Percentiles rank a stretch among this genome's conserved stretches.
Evolutionary conservation across 2,329 filamentous ascomycete genomes (phyloP).

Genomic region (Ascochyta fabae): DNA sequence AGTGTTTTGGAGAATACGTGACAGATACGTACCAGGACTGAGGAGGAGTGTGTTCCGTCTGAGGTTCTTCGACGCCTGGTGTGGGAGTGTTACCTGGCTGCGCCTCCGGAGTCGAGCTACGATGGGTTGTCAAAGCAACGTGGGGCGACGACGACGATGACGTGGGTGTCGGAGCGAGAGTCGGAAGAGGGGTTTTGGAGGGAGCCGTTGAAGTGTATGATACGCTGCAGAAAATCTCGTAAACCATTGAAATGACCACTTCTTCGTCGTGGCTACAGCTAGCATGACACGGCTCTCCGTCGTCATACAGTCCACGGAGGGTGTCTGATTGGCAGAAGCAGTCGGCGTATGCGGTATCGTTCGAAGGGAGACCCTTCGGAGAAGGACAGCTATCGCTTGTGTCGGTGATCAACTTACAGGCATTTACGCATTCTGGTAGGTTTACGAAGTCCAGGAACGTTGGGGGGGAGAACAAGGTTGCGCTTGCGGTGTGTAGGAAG

Average conservation of each 20-base stretch:
- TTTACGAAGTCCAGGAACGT: neutral
- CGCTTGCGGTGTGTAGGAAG: neutral
- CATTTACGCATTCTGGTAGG: constrained; percentile 8
- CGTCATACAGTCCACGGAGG: constrained; percentile 64
- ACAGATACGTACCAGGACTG: neutral
- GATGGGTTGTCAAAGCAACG: neutral
- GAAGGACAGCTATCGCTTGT: constrained; percentile 70
- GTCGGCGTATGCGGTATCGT: constrained; percentile 62
- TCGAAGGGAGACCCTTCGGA: constrained; percentile 57
- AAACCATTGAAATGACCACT: constrained; percentile 48
- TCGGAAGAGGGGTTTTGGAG: neutral
- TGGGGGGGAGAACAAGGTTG: neutral
- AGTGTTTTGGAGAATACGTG: neutral
- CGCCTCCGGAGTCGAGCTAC: neutral
- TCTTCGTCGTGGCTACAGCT: constrained; percentile 64
- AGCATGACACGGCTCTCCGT: constrained; percentile 67
- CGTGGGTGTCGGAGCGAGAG: neutral
- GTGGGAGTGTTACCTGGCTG: neutral
- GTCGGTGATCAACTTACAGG: neutral
- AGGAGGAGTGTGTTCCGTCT: neutral
- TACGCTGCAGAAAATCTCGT: constrained; percentile 3
- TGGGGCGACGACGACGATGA: neutral
- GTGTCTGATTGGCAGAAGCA: constrained; percentile 76
- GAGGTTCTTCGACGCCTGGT: neutral
- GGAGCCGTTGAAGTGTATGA: neutral